Percentiles rank a stretch among this genome's conserved stretches.
These are phyloP conservation scores for Blastobotrys illinoisensis DNA, from an alignment of 1,139 yeast species.

Conservation along the genomic window DNA sequence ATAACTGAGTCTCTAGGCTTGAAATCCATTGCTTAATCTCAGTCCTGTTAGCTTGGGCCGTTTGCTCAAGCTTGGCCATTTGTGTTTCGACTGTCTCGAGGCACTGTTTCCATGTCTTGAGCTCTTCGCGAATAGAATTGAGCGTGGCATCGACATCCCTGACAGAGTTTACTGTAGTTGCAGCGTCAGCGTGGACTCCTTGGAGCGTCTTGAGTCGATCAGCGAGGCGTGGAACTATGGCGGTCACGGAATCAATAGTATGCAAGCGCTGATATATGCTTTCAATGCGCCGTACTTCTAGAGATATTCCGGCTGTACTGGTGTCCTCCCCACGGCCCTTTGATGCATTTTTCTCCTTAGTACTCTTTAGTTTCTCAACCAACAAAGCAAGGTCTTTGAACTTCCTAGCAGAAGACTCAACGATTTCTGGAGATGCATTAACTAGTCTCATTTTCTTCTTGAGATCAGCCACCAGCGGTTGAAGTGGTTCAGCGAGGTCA, in stretches of 20 bases:
- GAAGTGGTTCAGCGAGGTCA: background rate
- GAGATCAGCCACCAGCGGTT: background rate
- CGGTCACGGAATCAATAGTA: slow-evolving; percentile 35
- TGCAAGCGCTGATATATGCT: slow-evolving; percentile 38
- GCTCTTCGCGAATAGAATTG: slow-evolving; percentile 36
- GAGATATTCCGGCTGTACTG: background rate
- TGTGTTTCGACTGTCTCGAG: slow-evolving; percentile 38
- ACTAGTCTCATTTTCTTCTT: background rate
- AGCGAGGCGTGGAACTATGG: slow-evolving; percentile 40
- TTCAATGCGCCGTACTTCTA: slow-evolving; percentile 30
- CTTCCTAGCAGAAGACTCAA: slow-evolving; percentile 1
- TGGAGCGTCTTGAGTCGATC: slow-evolving; percentile 43
- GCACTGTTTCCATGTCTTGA: slow-evolving; percentile 39
- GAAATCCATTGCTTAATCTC: slow-evolving; percentile 16
- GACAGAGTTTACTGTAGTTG: slow-evolving; percentile 49
- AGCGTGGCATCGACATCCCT: slow-evolving; percentile 42
- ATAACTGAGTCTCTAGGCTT: too few relatives aligned
- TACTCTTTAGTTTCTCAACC: slow-evolving; percentile 10
- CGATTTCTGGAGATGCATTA: background rate
- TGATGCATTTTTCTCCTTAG: slow-evolving; percentile 1
- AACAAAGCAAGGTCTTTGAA: slow-evolving; percentile 12
- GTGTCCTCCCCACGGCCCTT: background rate
- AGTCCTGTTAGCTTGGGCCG: slow-evolving; percentile 17
- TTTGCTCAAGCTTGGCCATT: slow-evolving; percentile 31
- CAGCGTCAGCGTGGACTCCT: slow-evolving; percentile 44